Evolutionary conservation across 371 early-diverging fungal genomes (phyloP).

Genomic region (Lichtheimia hyalospora): DNA sequence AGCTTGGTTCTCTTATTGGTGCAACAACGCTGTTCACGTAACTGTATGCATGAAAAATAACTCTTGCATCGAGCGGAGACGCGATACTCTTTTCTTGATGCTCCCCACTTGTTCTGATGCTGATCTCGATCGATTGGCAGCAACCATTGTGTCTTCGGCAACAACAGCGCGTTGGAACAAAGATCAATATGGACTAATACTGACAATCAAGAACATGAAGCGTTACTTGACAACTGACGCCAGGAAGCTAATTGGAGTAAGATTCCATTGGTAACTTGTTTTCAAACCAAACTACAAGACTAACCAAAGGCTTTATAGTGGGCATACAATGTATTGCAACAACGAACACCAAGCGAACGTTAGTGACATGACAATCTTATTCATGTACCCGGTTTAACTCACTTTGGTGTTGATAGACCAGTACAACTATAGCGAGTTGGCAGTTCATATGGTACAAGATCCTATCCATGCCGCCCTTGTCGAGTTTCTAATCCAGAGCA

Average conservation of each 20-base stretch:
- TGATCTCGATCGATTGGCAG: constrained; percentile 9
- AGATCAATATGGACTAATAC: constrained; percentile 6
- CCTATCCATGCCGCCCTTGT: constrained; percentile 27
- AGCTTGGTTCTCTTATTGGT: no score
- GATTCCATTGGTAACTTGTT: no score
- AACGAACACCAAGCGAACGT: constrained; percentile 17
- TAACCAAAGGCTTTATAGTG: constrained; percentile 14
- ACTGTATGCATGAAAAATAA: no score
- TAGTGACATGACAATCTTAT: not conserved
- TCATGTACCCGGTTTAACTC: not conserved
- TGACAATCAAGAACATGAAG: constrained; percentile 16
- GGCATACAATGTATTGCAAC: constrained; percentile 16
- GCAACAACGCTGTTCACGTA: no score
- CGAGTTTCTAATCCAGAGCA: constrained; percentile 27
- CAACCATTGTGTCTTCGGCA: not conserved
- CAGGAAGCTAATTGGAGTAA: constrained; percentile 18
- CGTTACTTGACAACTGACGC: constrained; percentile 18
- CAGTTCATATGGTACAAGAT: constrained; percentile 18
- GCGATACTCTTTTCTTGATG: not conserved
- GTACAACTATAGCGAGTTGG: not conserved
- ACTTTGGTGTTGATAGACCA: not conserved
- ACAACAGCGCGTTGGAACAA: not conserved
- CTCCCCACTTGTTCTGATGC: constrained; percentile 10
- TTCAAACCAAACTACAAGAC: not conserved
- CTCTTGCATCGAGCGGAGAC: no score